Evolutionary conservation across 2,329 filamentous ascomycete species (phyloP).

Genomic region (Trichoderma harzianum): DNA sequence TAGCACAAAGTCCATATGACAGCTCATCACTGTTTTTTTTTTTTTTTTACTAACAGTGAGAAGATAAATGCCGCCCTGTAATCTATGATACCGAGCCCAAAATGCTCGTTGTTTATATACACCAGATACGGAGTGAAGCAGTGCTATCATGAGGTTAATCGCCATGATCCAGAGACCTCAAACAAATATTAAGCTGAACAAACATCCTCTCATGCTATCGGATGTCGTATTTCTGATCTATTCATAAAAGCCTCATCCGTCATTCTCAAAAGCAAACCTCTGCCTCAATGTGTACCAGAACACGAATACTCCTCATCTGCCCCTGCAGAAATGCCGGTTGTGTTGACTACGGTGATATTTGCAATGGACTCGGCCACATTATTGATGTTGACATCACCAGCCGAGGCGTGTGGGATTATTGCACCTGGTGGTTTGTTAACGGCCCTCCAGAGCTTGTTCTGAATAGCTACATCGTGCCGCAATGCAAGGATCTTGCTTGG

Average conservation of each 20-base stretch:
- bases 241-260: background rate
- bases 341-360: constrained; percentile 21
- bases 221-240: background rate
- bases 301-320: constrained; percentile 25
- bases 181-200: background rate
- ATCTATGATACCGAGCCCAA: background rate
- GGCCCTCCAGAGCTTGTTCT: constrained; percentile 28
- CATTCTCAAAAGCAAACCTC: background rate
- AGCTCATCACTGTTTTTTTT: background rate
- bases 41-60: background rate
- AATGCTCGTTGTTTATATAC: background rate
- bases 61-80: background rate
- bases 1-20: background rate
- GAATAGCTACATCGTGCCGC: constrained; percentile 27
- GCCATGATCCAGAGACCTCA: background rate
- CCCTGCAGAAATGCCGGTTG: constrained; percentile 26
- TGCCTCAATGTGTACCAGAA: constrained; percentile 27
- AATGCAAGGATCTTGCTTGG: constrained; percentile 25
- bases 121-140: background rate
- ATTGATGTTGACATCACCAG: constrained; percentile 22
- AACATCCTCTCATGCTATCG: background rate
- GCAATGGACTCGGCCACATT: constrained; percentile 25
- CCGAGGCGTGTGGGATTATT: constrained; percentile 26
- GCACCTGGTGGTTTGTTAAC: constrained; percentile 27
- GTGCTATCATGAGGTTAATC: background rate